phyloP scores from a whole-genome alignment of 202 grass and related monocot species.

The Schoenoplectus tabernaemontani region DNA sequence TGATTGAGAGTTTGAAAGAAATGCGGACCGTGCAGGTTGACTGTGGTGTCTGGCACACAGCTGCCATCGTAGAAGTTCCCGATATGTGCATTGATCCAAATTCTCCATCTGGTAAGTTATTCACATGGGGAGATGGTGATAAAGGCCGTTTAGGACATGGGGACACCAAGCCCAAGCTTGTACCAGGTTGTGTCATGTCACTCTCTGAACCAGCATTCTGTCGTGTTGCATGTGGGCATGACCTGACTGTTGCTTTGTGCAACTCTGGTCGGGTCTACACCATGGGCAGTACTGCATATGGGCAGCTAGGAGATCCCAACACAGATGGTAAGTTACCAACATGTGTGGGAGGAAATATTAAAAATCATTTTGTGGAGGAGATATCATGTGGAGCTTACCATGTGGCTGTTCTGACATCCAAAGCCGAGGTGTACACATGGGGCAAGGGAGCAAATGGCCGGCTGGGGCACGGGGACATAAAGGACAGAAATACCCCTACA shows the following conservation, averaged over 20 bases:
- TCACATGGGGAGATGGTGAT: conserved; percentile 76
- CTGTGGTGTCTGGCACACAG: conserved; percentile 81
- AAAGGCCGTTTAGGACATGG: conserved; percentile 62
- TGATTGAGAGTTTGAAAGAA: conserved; percentile 50
- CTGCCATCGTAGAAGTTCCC: conserved; percentile 47
- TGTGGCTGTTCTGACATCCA: conserved; percentile 55
- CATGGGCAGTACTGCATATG: conserved; percentile 56
- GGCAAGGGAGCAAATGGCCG: conserved; percentile 60
- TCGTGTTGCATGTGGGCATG: conserved; percentile 56
- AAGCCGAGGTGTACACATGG: conserved; percentile 68
- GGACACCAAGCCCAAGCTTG: conserved; percentile 40
- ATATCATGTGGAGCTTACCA: conserved; percentile 77
- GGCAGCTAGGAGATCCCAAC: conserved; percentile 51
- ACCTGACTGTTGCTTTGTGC: conserved; percentile 42
- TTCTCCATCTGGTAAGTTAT: conserved; percentile 42
- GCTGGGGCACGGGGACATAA: conserved; percentile 50
- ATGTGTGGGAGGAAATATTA: conserved; percentile 50
- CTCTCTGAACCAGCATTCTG: conserved; percentile 42
- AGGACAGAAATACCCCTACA: conserved; percentile 40
- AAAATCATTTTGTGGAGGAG: conserved; percentile 41
- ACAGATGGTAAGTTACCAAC: conserved; percentile 37
- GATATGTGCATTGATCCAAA: conserved; percentile 35
- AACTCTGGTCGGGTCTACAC: conserved; percentile 46
- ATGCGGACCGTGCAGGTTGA: conserved; percentile 38
- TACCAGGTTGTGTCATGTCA: conserved; percentile 42